These are phyloP conservation scores for Piper longum DNA, from an alignment of 164 flowering plant species.

Conservation along the genomic window DNA sequence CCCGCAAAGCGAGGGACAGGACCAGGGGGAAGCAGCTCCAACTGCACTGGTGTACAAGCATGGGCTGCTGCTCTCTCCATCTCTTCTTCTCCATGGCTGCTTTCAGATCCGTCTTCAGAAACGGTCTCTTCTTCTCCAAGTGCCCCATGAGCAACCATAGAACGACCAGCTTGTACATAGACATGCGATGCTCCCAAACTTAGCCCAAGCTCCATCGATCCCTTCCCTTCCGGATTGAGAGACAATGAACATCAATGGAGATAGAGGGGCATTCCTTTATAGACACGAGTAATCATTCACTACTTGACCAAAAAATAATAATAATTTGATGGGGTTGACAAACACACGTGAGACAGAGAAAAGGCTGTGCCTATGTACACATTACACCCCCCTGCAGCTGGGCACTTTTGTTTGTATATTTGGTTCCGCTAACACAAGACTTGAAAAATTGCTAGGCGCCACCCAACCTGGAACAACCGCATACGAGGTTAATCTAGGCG, in stretches of 20 bases:
- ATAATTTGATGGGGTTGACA: conserved; percentile 18
- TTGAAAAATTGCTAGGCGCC: too few relatives aligned
- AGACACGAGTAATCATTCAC: not conserved
- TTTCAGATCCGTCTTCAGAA: conserved; percentile 1
- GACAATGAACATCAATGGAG: not conserved
- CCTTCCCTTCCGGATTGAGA: not conserved
- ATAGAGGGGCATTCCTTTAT: conserved; percentile 9
- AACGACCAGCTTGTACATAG: conserved; percentile 2
- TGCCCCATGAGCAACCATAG: not conserved
- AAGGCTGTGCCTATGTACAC: too few relatives aligned
- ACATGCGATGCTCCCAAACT: conserved; percentile 43
- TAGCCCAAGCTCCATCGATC: conserved; percentile 49
- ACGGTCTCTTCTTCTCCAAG: conserved; percentile 4
- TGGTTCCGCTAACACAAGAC: too few relatives aligned
- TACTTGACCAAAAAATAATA: conserved; percentile 26
- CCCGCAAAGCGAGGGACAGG: conserved; percentile 22
- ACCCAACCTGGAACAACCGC: too few relatives aligned
- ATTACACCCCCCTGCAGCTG: too few relatives aligned
- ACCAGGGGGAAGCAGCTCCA: conserved; percentile 37
- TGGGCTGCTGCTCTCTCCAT: conserved; percentile 10
- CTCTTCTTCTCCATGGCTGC: not conserved
- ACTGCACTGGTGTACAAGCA: conserved; percentile 28
- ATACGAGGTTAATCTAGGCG: too few relatives aligned
- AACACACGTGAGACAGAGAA: conserved; percentile 5
- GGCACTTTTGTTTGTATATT: too few relatives aligned